A percentile compares a stretch with the other conserved stretches of the same genome.
These are phyloP conservation scores for Fistulifera solaris DNA, from an alignment of 108 stramenopile genomes.

Conservation along the genomic window DNA sequence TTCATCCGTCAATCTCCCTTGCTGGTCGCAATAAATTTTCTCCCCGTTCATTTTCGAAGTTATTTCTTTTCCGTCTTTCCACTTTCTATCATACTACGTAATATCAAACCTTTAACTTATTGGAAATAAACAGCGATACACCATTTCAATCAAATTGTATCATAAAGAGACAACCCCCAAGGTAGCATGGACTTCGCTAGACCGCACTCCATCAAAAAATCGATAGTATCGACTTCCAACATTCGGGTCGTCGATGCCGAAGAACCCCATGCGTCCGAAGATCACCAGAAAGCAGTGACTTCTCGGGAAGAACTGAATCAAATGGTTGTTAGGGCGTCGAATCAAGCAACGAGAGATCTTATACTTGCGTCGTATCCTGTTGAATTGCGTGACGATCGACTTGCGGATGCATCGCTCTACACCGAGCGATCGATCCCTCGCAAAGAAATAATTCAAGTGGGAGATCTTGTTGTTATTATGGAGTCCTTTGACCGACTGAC, in stretches of 20 bases:
- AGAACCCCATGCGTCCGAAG: background rate
- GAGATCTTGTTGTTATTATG: slow-evolving; percentile 72
- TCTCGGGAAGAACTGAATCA: slow-evolving; percentile 20
- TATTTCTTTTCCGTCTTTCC: no score
- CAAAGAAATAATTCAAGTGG: slow-evolving; percentile 38
- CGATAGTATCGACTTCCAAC: slow-evolving; percentile 31
- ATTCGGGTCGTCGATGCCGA: slow-evolving; percentile 20
- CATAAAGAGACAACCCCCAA: no score
- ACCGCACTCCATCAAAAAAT: slow-evolving; percentile 24
- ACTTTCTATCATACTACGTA: no score
- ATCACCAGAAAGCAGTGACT: slow-evolving; percentile 4
- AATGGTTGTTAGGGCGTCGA: slow-evolving; percentile 42
- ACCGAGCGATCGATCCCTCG: slow-evolving; percentile 42
- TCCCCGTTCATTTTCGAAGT: no score
- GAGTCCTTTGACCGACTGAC: slow-evolving; percentile 72
- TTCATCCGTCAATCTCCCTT: slow-evolving; percentile 21
- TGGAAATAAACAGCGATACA: no score
- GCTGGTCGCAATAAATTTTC: slow-evolving; percentile 34
- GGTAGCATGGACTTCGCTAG: slow-evolving; percentile 44
- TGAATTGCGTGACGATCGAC: slow-evolving; percentile 6
- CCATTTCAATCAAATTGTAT: no score
- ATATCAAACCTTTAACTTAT: no score
- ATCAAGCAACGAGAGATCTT: slow-evolving; percentile 59
- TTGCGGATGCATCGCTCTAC: slow-evolving; percentile 45
- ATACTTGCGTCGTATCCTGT: slow-evolving; percentile 33